Base-by-base conservation (phyloP, 352 stramenopile genomes). In the Elongisporangium prolatum region DNA sequence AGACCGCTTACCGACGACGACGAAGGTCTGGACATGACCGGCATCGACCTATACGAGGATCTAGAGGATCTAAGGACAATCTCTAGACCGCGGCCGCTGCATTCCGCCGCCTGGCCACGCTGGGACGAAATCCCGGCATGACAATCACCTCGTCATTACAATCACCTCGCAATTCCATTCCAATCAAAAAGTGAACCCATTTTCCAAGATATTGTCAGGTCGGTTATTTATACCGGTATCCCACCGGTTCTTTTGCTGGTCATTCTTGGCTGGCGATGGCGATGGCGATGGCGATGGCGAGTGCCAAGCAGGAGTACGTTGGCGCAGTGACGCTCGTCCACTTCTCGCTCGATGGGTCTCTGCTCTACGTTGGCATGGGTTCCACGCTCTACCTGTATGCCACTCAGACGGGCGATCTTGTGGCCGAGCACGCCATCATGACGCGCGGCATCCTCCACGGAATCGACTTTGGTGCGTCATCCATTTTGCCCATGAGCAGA, bases 271-370 rank as follows among this genome's bases (percentile, higher is more conserved):
- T 52, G 48, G 48, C 16, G 34, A 22, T 44, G 21, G 20, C n/a
- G n/a, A n/a, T n/a, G 14, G 67, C 68, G 37, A 60, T 60, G 24
- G 24, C 3, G 24, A 3, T 34, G 24, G 24, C 24, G 24, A 79
- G 64, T 59, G 59, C 60, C 5, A 96, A 93, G 66, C 71, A 78
- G 57, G 80, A 89, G 61, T 93, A 86, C 66, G 55, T 93, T 17
- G 85, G 86, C 55, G 81, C 86, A n/a, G 86, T 96, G 54, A 95
- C 86, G 62, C 69, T 92, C 52, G 63, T 93, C 50, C 69, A 73
- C 34, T 96, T 95, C 68, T 91, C 84, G 1, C 48, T 53, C 3
- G 67, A 89, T 64, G 85, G 84, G 2, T 82, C 74, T 49, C 28
- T 94, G 25, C 67, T 96, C 4, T 93, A 88, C 59, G 84, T 88